phyloP scores from a whole-genome alignment of 176 grass and related monocot genomes.

The Poa annua region DNA sequence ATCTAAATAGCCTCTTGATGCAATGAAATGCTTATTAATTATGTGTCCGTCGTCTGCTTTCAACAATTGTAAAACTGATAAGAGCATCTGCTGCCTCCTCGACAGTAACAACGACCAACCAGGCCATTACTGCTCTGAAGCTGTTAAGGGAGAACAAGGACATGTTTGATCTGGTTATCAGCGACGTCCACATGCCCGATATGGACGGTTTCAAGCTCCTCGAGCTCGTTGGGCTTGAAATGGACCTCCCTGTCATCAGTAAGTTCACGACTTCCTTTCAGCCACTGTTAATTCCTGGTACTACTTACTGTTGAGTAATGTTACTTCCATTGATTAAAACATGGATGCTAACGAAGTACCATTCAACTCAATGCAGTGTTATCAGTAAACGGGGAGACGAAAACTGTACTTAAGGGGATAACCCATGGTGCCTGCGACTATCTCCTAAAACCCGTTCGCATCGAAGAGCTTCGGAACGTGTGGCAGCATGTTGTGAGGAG shows the following conservation, averaged over 20 bases:
- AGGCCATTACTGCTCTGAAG: constrained; percentile 67
- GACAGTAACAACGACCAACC: constrained; percentile 74
- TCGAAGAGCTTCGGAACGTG: constrained; percentile 72
- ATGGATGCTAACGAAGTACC: constrained; percentile 27
- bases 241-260: constrained; percentile 98
- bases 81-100: constrained; percentile 15
- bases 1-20: background rate
- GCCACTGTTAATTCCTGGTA: background rate
- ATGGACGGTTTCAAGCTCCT: constrained; percentile 93
- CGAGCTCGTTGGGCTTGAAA: constrained; percentile 78
- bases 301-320: background rate
- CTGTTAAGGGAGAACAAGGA: constrained; percentile 75
- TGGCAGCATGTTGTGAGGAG: constrained; percentile 84
- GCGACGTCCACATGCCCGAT: constrained; percentile 80
- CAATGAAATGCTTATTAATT: background rate
- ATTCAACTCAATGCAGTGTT: constrained; percentile 60
- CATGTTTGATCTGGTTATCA: constrained; percentile 94
- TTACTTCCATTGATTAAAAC: constrained; percentile 4
- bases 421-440: constrained; percentile 89
- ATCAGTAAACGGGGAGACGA: constrained; percentile 69
- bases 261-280: constrained; percentile 40
- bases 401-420: constrained; percentile 81
- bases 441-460: constrained; percentile 75
- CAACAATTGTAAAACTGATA: constrained; percentile 29
- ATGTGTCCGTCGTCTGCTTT: background rate